Conservation (phyloP, 2,329 filamentous ascomycete species). For the Tothia fuscella region DNA sequence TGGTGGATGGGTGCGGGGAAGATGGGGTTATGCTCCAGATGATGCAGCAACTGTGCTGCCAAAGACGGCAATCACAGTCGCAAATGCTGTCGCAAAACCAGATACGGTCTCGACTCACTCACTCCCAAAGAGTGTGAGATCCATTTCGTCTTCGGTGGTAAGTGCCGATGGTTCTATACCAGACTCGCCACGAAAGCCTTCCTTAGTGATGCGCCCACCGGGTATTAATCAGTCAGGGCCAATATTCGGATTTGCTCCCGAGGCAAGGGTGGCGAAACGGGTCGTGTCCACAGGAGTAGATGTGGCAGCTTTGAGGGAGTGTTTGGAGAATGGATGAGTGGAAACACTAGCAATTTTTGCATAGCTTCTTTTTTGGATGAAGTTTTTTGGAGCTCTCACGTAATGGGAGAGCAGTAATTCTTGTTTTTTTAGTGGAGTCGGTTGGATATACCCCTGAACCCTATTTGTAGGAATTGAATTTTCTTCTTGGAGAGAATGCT, state of each 20-base stretch:
- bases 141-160: background rate
- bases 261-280: constrained; percentile 22
- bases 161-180: background rate
- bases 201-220: constrained; percentile 17
- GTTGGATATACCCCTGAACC: too few relatives aligned
- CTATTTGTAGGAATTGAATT: too few relatives aligned
- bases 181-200: too few relatives aligned
- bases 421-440: too few relatives aligned
- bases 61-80: background rate
- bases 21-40: constrained; percentile 45
- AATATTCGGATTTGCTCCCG: constrained; percentile 25
- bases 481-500: too few relatives aligned
- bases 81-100: constrained; percentile 38
- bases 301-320: constrained; percentile 25
- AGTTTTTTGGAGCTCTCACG: too few relatives aligned
- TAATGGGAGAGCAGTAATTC: too few relatives aligned
- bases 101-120: constrained; percentile 21
- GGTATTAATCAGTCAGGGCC: constrained; percentile 28
- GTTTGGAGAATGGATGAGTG: background rate
- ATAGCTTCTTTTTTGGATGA: too few relatives aligned
- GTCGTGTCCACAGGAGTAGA: constrained; percentile 22
- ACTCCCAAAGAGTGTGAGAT: constrained; percentile 19
- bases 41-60: background rate
- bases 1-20: constrained; percentile 54
- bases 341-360: too few relatives aligned